A percentile compares a stretch with the other conserved stretches of the same genome.
These are phyloP conservation scores for Nymphaea thermarum DNA, from an alignment of 164 flowering plant species.

Conservation along the genomic window DNA sequence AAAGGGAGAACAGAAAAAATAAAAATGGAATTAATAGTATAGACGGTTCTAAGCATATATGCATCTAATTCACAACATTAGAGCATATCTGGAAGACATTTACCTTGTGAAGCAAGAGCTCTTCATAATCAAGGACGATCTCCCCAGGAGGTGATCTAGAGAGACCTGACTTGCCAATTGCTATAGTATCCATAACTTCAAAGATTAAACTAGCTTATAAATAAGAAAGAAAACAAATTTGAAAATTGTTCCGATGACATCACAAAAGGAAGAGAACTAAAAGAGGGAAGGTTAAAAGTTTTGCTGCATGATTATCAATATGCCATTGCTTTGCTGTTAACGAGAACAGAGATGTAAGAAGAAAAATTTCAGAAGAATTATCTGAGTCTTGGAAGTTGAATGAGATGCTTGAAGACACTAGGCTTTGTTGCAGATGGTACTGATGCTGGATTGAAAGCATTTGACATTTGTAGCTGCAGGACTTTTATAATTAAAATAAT, in stretches of 20 bases:
- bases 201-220: neutral
- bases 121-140: constrained; percentile 2
- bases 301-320: too few relatives aligned
- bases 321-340: too few relatives aligned
- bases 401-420: too few relatives aligned
- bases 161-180: constrained; percentile 2
- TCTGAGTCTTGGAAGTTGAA: too few relatives aligned
- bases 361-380: too few relatives aligned
- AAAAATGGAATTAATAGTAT: too few relatives aligned
- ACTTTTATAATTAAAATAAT: too few relatives aligned
- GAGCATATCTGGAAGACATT: neutral
- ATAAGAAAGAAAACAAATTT: neutral
- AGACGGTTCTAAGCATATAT: too few relatives aligned
- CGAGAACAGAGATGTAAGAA: too few relatives aligned
- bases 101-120: constrained; percentile 9
- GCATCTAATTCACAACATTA: neutral
- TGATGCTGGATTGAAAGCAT: too few relatives aligned
- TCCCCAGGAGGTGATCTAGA: constrained; percentile 3
- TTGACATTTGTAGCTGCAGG: too few relatives aligned
- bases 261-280: neutral
- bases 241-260: neutral
- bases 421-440: too few relatives aligned
- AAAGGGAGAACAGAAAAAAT: neutral
- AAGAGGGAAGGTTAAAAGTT: neutral
- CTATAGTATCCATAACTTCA: neutral